phyloP scores from a whole-genome alignment of 2,329 filamentous ascomycete species.

The Pseudophaeomoniella oleicola region DNA sequence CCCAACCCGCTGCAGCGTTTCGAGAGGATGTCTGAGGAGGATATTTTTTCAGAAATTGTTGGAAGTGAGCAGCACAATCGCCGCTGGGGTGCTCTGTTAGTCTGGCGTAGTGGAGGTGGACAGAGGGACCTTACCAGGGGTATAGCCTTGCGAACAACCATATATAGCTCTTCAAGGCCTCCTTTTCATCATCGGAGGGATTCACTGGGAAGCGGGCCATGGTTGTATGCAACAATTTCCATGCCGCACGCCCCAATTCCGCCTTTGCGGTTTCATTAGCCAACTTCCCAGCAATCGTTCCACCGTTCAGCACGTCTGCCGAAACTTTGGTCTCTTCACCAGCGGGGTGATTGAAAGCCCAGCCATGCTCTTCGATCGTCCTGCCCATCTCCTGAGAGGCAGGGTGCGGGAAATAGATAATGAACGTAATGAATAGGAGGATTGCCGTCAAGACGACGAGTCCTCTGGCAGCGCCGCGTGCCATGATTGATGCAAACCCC shows the following conservation, averaged over 20 bases:
- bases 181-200: slow-evolving; percentile 44
- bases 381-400: neutral
- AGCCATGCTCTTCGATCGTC: neutral
- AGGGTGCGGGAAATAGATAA: slow-evolving; percentile 7
- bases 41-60: slow-evolving; percentile 44
- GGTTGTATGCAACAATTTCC: slow-evolving; percentile 53
- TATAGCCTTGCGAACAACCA: slow-evolving; percentile 51
- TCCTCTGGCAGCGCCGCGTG: slow-evolving; percentile 11
- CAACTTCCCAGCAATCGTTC: slow-evolving; percentile 29
- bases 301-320: slow-evolving; percentile 23
- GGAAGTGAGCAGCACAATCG: slow-evolving; percentile 52
- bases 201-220: slow-evolving; percentile 52
- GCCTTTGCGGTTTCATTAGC: slow-evolving; percentile 38
- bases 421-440: slow-evolving; percentile 13
- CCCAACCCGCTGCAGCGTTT: slow-evolving; percentile 49
- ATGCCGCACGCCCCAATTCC: slow-evolving; percentile 49
- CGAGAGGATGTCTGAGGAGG: slow-evolving; percentile 50
- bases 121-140: slow-evolving; percentile 34
- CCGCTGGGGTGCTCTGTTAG: slow-evolving; percentile 26
- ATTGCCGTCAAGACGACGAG: slow-evolving; percentile 13
- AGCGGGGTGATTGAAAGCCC: slow-evolving; percentile 1
- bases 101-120: neutral
- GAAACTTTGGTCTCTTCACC: slow-evolving; percentile 2
- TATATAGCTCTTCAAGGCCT: slow-evolving; percentile 44
- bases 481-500: slow-evolving; percentile 9